These are phyloP conservation scores for Austroboletus eburneus DNA, from an alignment of 768 basidiomycete species.

Conservation along the genomic window DNA sequence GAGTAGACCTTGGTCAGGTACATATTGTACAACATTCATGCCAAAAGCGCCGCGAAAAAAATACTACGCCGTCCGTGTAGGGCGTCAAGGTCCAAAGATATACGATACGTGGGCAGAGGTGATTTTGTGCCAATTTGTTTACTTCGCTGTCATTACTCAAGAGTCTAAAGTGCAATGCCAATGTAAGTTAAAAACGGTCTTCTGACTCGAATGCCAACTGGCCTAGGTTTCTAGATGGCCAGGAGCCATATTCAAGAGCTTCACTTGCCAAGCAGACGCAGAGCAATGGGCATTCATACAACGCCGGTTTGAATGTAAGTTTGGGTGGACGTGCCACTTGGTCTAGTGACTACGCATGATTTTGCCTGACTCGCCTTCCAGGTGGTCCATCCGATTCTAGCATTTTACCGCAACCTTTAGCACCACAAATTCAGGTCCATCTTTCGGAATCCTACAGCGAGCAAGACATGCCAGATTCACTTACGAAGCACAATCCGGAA, in stretches of 20 bases:
- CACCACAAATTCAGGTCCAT: not conserved
- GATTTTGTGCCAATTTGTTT: conserved; percentile 10
- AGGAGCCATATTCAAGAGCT: conserved; percentile 50
- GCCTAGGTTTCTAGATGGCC: conserved; percentile 54
- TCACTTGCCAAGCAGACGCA: conserved; percentile 41
- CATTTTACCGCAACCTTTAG: not conserved
- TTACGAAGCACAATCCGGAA: not conserved
- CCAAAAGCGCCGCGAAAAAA: conserved; percentile 35
- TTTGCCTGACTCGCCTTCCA: conserved; percentile 3
- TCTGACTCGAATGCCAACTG: conserved; percentile 2
- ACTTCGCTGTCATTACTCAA: not conserved
- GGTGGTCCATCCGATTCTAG: not conserved
- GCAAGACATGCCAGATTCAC: not conserved
- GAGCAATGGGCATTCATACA: conserved; percentile 43
- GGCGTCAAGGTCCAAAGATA: conserved; percentile 53
- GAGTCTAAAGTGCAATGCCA: conserved; percentile 41
- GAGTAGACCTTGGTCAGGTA: too few relatives aligned
- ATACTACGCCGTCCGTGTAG: conserved; percentile 59
- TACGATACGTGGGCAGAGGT: conserved; percentile 62
- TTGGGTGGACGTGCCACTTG: too few relatives aligned
- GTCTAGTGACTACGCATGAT: too few relatives aligned
- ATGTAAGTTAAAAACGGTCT: conserved; percentile 28
- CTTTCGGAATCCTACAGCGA: not conserved
- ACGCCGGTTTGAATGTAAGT: conserved; percentile 16
- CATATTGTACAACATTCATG: too few relatives aligned